Conservation (phyloP, 2,329 filamentous ascomycete genomes). For the Blastomyces parvus region DNA sequence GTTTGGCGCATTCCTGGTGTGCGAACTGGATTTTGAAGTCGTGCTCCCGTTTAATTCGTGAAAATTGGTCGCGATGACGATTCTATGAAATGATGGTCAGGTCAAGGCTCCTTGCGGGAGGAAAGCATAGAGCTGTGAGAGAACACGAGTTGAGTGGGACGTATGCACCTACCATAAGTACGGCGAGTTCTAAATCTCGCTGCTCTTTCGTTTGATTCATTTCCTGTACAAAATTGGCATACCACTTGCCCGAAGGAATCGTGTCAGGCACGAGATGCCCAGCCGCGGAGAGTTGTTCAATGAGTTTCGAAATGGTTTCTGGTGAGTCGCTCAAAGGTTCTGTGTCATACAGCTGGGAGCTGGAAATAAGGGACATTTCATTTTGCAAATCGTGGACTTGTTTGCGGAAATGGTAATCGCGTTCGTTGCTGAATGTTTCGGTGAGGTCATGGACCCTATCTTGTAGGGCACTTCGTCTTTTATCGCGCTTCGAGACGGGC, state of each 20-base stretch:
- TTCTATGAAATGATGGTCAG: slow-evolving; percentile 35
- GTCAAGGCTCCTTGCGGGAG: neutral
- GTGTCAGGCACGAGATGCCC: slow-evolving; percentile 61
- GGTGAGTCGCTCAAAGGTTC: slow-evolving; percentile 56
- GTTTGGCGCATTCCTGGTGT: slow-evolving; percentile 51
- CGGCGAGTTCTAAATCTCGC: slow-evolving; percentile 71
- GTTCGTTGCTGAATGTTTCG: slow-evolving; percentile 67
- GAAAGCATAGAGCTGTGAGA: neutral
- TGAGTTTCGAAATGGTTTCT: slow-evolving; percentile 58
- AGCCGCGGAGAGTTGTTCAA: slow-evolving; percentile 46
- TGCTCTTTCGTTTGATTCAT: slow-evolving; percentile 83
- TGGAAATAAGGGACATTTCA: slow-evolving; percentile 76
- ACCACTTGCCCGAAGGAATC: slow-evolving; percentile 63
- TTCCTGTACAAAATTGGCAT: slow-evolving; percentile 73
- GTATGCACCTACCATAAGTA: slow-evolving; percentile 59
- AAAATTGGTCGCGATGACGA: slow-evolving; percentile 47
- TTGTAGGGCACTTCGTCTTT: slow-evolving; percentile 70
- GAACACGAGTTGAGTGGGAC: neutral
- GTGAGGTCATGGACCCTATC: slow-evolving; percentile 70
- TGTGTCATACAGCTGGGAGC: slow-evolving; percentile 69
- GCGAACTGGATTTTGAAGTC: slow-evolving; percentile 53
- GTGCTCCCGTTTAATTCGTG: slow-evolving; percentile 48
- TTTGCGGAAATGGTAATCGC: slow-evolving; percentile 75
- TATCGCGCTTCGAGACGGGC: slow-evolving; percentile 71
- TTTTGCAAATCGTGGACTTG: slow-evolving; percentile 87